phyloP scores from a whole-genome alignment of 768 basidiomycete genomes.

The Trametes gibbosa region DNA sequence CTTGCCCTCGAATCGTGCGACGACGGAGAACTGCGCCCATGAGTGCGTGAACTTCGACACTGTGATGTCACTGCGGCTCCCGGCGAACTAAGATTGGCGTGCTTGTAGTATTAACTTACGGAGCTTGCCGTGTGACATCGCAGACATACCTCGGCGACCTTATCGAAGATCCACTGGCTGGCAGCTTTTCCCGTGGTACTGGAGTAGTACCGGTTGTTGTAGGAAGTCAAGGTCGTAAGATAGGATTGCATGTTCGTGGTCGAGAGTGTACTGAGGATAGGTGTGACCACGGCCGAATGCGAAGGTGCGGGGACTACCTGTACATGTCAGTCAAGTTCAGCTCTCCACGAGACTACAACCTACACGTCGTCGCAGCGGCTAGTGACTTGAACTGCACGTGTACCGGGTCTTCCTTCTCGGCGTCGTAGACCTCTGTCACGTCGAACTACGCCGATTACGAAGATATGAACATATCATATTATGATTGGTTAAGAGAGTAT shows the following conservation, averaged over 20 bases:
- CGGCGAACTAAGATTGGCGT: background rate
- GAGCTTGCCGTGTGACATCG: background rate
- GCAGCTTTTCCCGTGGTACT: slow-evolving; percentile 8
- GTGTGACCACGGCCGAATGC: slow-evolving; percentile 34
- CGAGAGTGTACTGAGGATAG: slow-evolving; percentile 65
- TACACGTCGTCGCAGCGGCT: background rate
- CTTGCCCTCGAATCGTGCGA: slow-evolving; percentile 28
- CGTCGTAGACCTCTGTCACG: slow-evolving; percentile 14
- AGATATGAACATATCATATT: background rate
- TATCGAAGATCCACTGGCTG: slow-evolving; percentile 13
- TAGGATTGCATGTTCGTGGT: slow-evolving; percentile 62
- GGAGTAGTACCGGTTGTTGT: slow-evolving; percentile 18
- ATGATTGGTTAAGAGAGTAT: too few species aligned
- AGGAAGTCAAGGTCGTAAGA: slow-evolving; percentile 30
- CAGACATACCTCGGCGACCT: background rate
- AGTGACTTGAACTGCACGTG: background rate
- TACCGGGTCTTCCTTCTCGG: background rate
- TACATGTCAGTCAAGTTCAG: background rate
- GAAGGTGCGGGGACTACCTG: slow-evolving; percentile 10
- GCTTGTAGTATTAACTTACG: background rate
- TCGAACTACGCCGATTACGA: background rate
- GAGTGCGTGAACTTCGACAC: slow-evolving; percentile 36
- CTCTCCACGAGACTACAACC: background rate
- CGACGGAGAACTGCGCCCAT: slow-evolving; percentile 40
- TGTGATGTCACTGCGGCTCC: slow-evolving; percentile 3